A percentile compares a stretch with the other conserved stretches of the same genome.
phyloP scores from a whole-genome alignment of 2,329 filamentous ascomycete species.

The Ophiostoma piceae region DNA sequence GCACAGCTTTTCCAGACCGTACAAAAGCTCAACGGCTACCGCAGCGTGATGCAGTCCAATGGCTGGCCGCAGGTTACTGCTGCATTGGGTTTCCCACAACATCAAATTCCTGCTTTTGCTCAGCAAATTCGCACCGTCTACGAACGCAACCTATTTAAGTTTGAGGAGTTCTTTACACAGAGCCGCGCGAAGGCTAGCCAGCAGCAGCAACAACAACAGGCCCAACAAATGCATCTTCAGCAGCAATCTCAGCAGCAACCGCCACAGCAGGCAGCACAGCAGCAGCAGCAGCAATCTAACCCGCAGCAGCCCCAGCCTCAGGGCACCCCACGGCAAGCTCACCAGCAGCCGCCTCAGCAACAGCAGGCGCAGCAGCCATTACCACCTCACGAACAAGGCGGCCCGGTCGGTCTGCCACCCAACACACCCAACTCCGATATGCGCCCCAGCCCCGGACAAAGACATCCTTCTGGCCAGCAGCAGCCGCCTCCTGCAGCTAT shows the following conservation, averaged over 20 bases:
- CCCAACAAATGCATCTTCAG: conserved; percentile 36
- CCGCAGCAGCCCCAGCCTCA: conserved; percentile 26
- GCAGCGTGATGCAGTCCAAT: conserved; percentile 62
- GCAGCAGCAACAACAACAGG: conserved; percentile 34
- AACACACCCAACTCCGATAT: conserved; percentile 44
- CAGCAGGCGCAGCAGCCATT: conserved; percentile 15
- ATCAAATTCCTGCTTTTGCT: conserved; percentile 61
- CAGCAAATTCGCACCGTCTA: conserved; percentile 69
- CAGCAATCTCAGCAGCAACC: conserved; percentile 36
- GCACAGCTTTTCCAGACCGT: conserved; percentile 74
- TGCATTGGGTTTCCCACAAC: conserved; percentile 55
- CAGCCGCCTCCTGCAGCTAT: conserved; percentile 35
- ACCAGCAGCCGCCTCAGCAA: conserved; percentile 20
- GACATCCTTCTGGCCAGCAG: conserved; percentile 37
- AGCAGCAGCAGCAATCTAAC: conserved; percentile 37
- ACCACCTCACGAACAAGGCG: conserved; percentile 16
- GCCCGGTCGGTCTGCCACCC: conserved; percentile 33
- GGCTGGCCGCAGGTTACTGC: conserved; percentile 70
- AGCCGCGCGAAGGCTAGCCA: conserved; percentile 50
- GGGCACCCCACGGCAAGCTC: conserved; percentile 16
- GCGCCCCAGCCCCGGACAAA: conserved; percentile 32
- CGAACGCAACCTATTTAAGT: conserved; percentile 67
- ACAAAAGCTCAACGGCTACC: conserved; percentile 70
- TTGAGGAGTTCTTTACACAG: conserved; percentile 65
- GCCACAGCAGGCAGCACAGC: conserved; percentile 29